phyloP scores from a whole-genome alignment of 371 early-diverging fungal species.

The Saksenaea oblongispora region DNA sequence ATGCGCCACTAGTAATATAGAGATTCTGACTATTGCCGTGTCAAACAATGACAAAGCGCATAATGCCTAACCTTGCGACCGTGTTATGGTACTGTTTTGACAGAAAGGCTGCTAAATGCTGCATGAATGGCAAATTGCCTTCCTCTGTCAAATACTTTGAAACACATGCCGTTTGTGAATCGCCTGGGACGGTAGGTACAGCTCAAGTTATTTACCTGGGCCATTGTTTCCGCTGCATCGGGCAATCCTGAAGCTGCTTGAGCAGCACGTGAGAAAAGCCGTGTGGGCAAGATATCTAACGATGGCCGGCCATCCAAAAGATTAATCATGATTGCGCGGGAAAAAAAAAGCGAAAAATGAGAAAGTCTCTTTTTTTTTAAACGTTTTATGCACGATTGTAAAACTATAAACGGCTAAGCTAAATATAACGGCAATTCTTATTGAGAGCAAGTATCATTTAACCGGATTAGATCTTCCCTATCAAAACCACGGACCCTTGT shows the following conservation, averaged over 20 bases:
- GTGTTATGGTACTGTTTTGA: slow-evolving; percentile 18
- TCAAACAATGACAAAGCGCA: not conserved
- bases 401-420: not conserved
- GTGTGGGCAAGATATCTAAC: slow-evolving; percentile 25
- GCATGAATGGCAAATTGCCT: slow-evolving; percentile 22
- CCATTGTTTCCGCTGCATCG: slow-evolving; percentile 21
- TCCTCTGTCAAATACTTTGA: slow-evolving; percentile 32
- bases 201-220: no score
- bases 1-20: slow-evolving; percentile 41
- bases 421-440: not conserved
- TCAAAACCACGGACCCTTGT: not conserved
- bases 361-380: not conserved
- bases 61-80: slow-evolving; percentile 20
- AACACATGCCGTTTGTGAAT: not conserved
- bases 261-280: slow-evolving; percentile 23
- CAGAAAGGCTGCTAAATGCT: slow-evolving; percentile 30
- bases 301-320: slow-evolving; percentile 38
- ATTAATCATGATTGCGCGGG: slow-evolving; percentile 22
- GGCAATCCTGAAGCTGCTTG: slow-evolving; percentile 15
- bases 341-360: not conserved
- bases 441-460: not conserved
- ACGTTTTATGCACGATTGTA: not conserved
- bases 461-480: not conserved
- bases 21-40: slow-evolving; percentile 19
- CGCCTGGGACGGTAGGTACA: not conserved